Evolutionary conservation across 208 protist species (phyloP), one percentile per base, ranked within the genome.

Genomic region (Porcisia hertigi): DNA sequence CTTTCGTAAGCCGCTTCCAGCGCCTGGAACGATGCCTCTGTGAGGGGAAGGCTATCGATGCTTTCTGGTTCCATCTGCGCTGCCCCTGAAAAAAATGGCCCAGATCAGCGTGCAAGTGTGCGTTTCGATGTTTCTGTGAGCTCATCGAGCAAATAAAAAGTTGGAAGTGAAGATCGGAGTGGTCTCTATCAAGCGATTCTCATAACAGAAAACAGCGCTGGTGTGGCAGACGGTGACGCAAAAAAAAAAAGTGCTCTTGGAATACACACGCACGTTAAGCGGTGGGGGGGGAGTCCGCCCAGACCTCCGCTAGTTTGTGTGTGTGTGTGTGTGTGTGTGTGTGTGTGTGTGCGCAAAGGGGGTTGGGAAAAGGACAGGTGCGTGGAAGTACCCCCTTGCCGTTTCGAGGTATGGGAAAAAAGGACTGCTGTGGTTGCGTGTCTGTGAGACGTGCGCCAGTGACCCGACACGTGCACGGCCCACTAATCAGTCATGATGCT

Each of bases 1-100:
- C 52, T 55, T 30, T 73, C 66, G 72, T 82, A 82, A 0, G 77
- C 72, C 55, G 76, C 77, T 47, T 75, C 72, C 23, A 82, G 64
- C 25, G 67, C 71, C 1, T 52, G 49, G 41, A 77, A 82, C 41
- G 77, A 57, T 39, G 39, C 47, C 67, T 82, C 77, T 11, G 53
- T 77, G 18, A 82, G 64, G 12, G 77, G 58, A 18, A 82, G 77
- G 1, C 34, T 43, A 8, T 77, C 77, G 25, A 54, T 7, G 36
- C 49, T 9, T 14, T 71, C 49, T 14, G 43, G 8, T 6, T 43
- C 18, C 76, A 80, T 80, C 23, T 23, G 41, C 8, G 20, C 23
- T 49, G 63, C 41, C 6, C 20, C 39, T 14, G 41, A 3, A 43
- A 36, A 43, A 36, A 23, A 36, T 52, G 39, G 5, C 8, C 6